phyloP scores from a whole-genome alignment of 2,329 filamentous ascomycete species.

The Exophiala dermatitidis region DNA sequence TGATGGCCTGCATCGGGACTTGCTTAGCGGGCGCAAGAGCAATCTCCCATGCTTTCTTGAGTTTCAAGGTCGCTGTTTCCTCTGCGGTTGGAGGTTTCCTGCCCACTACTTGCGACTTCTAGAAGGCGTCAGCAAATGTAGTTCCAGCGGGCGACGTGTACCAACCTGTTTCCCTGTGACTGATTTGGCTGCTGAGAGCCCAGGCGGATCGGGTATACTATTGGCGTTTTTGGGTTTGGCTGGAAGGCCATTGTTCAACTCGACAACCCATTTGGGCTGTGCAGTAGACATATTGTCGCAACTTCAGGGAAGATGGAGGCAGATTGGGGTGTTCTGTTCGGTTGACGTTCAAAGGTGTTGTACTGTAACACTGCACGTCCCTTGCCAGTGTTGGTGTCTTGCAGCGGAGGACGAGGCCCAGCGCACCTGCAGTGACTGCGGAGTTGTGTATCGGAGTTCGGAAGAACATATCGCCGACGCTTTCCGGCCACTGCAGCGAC shows the following conservation, averaged over 20 bases:
- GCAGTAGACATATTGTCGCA: constrained; percentile 32
- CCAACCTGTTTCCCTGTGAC: constrained; percentile 51
- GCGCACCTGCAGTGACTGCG: no score
- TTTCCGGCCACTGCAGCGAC: no score
- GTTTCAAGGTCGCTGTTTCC: constrained; percentile 90
- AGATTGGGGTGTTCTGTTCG: no score
- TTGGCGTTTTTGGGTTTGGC: constrained; percentile 56
- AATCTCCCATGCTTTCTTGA: constrained; percentile 98
- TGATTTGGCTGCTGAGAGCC: constrained; percentile 56
- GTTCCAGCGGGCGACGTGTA: neutral
- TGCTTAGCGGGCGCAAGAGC: constrained; percentile 88
- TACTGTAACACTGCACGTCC: no score
- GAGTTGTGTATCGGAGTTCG: no score
- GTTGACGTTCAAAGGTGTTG: no score
- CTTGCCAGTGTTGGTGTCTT: no score
- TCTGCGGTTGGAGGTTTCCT: constrained; percentile 37
- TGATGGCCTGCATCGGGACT: constrained; percentile 95
- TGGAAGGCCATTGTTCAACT: constrained; percentile 64
- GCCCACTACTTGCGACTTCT: constrained; percentile 30
- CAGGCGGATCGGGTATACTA: constrained; percentile 75
- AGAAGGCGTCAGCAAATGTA: constrained; percentile 1
- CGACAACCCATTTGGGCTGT: constrained; percentile 72
- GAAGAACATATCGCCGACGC: no score
- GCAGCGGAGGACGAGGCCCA: no score
- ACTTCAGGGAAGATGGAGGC: neutral